A percentile compares a stretch with the other conserved stretches of the same genome.
Conservation (phyloP, 768 basidiomycete species). For the Cantharellus anzutake region DNA sequence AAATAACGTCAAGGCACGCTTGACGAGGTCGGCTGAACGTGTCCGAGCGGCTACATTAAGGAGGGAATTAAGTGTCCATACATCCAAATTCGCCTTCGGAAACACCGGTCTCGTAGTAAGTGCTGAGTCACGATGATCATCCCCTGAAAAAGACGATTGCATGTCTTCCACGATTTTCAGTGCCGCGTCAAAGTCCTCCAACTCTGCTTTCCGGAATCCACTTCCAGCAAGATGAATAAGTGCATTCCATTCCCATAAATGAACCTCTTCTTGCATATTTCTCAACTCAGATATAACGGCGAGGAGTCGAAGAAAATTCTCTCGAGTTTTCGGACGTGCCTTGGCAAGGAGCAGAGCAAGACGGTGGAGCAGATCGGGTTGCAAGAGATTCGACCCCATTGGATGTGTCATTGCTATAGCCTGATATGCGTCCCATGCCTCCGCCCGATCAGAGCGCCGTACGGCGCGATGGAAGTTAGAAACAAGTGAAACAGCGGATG, state of each 20-base stretch:
- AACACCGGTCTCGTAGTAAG: background rate
- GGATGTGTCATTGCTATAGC: background rate
- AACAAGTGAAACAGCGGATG: too few relatives aligned
- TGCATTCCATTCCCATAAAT: slow-evolving; percentile 58
- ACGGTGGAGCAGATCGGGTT: slow-evolving; percentile 27
- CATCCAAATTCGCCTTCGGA: slow-evolving; percentile 1
- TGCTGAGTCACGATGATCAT: background rate
- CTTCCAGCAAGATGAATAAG: slow-evolving; percentile 48
- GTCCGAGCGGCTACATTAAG: slow-evolving; percentile 43
- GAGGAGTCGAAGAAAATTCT: slow-evolving; percentile 43
- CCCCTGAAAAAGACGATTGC: background rate
- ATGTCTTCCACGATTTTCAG: slow-evolving; percentile 4
- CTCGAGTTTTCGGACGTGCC: slow-evolving; percentile 35
- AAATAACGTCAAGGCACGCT: slow-evolving; percentile 35
- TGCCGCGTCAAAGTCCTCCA: slow-evolving; percentile 39
- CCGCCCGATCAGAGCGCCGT: background rate
- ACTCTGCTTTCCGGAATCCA: slow-evolving; percentile 38
- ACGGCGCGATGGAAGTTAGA: too few relatives aligned
- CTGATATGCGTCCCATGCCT: background rate
- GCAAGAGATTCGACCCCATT: slow-evolving; percentile 2
- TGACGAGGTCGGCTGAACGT: slow-evolving; percentile 23
- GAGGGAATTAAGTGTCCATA: slow-evolving; percentile 18
- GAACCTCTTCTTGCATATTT: slow-evolving; percentile 32
- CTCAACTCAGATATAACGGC: slow-evolving; percentile 43
- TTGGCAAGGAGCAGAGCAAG: slow-evolving; percentile 39